Evolutionary conservation across 2,329 filamentous ascomycete genomes (phyloP).

Genomic region (Colletotrichum aenigma): DNA sequence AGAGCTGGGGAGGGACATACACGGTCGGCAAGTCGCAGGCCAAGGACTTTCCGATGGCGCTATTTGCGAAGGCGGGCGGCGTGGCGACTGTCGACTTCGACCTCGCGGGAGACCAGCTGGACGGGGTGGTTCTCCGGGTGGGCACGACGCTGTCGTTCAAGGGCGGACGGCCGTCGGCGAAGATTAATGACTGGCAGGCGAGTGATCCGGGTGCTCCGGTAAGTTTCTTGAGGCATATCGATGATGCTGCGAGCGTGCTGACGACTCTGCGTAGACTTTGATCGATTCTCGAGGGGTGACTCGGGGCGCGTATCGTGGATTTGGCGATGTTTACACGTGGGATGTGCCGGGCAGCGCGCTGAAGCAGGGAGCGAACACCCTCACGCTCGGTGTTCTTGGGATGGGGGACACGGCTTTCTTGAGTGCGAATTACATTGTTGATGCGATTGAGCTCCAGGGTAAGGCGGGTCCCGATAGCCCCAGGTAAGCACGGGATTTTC

Average conservation of each 20-base stretch:
- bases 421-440: constrained; percentile 44
- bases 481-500: too few species aligned
- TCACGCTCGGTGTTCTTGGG: constrained; percentile 58
- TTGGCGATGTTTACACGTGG: constrained; percentile 61
- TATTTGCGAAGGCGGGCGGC: constrained; percentile 53
- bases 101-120: constrained; percentile 42
- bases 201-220: constrained; percentile 32
- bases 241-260: background rate
- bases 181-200: constrained; percentile 34
- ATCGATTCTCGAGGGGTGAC: constrained; percentile 63
- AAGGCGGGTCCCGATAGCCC: background rate
- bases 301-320: constrained; percentile 60
- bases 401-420: constrained; percentile 51
- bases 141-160: constrained; percentile 63
- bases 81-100: constrained; percentile 56
- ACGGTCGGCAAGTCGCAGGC: constrained; percentile 53
- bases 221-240: constrained; percentile 24
- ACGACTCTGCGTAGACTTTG: constrained; percentile 23
- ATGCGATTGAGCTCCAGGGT: constrained; percentile 16
- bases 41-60: constrained; percentile 60
- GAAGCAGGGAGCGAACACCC: constrained; percentile 54
- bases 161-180: constrained; percentile 54
- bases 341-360: constrained; percentile 54
- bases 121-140: constrained; percentile 55
- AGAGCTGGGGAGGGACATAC: constrained; percentile 53